Percentiles rank a stretch among this genome's conserved stretches.
Conservation (phyloP, 2,329 filamentous ascomycete genomes). For the Fusarium newnesense region DNA sequence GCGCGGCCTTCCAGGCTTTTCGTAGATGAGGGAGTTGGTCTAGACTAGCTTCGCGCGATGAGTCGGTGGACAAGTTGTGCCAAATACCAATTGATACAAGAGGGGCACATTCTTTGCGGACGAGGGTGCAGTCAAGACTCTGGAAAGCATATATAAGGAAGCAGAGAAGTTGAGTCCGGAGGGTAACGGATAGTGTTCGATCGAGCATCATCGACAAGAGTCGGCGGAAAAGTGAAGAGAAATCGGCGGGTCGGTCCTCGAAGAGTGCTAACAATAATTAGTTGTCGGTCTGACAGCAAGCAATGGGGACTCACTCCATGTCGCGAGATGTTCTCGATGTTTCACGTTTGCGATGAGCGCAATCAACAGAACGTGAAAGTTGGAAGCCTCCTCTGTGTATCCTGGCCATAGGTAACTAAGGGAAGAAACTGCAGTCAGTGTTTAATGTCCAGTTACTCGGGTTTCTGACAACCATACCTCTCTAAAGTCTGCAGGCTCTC, state of each 20-base stretch:
- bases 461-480: constrained; percentile 59
- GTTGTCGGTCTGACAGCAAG: constrained; percentile 2
- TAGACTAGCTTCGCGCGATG: constrained; percentile 76
- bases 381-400: constrained; percentile 87
- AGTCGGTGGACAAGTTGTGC: constrained; percentile 88
- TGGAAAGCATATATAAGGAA: constrained; percentile 95
- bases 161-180: constrained; percentile 84
- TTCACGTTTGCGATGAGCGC: constrained; percentile 89
- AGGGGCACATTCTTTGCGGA: constrained; percentile 96
- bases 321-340: constrained; percentile 83
- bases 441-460: constrained; percentile 11
- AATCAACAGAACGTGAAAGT: constrained; percentile 90
- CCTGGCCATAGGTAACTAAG: constrained; percentile 91
- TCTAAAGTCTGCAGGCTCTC: constrained; percentile 94
- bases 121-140: constrained; percentile 86
- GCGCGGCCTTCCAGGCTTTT: constrained; percentile 90
- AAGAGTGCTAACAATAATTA: constrained; percentile 72
- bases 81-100: constrained; percentile 94
- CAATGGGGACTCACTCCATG: constrained; percentile 73
- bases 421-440: constrained; percentile 37
- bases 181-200: constrained; percentile 68
- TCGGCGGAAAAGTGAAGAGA: constrained; percentile 89
- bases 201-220: constrained; percentile 88
- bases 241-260: constrained; percentile 78
- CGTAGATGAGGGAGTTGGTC: constrained; percentile 78